Base-by-base conservation (phyloP, 2,329 filamentous ascomycete species). In the Colletotrichum chlorophyti region DNA sequence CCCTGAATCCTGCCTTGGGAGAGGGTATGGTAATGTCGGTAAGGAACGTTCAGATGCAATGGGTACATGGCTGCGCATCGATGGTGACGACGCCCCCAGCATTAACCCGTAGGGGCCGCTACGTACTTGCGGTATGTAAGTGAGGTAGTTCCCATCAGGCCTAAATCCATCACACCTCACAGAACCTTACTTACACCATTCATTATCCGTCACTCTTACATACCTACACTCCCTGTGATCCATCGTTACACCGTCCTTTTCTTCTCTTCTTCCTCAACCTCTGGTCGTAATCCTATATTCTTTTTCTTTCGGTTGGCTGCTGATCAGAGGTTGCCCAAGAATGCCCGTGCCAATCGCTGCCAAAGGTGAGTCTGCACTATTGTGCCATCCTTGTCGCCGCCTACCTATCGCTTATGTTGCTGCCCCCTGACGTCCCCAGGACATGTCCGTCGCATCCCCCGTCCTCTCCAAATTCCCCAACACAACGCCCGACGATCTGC, bases 261-360 rank as follows among this genome's bases (percentile, higher is more conserved):
- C 27, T 17, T 34, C 15, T 37, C 49, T 24, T 17, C 46, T 15
- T 35, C 34, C 3, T 29, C 34, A 47, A 50, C 53, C 45, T 41
- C 24, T 27, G 51, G 23, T 43, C 42, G 3, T 43, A n/a, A n/a
- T n/a, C n/a, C n/a, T n/a, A n/a, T 49, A 21, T 24, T 43, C 11
- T 26, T 10, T 38, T 35, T 21, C n/a, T 19, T 17, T 23, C 8
- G 23, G 35, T 42, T 24, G 23, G 29, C 38, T 41, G 57, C 29
- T 34, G 51, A 45, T 43, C 32, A 57, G 26, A 46, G 57, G 45
- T 32, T 37, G 35, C 15, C 35, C 38, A n/a, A 49, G n/a, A 49
- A 61, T 61, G 59, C 59, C 59, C 11, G 45, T 61, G 29, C 59
- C 59, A 41, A 60, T 61, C 21, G 59, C 59, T 43, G 59, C 59